phyloP scores from a whole-genome alignment of 371 early-diverging fungal genomes.

The Lichtheimia ramosa region DNA sequence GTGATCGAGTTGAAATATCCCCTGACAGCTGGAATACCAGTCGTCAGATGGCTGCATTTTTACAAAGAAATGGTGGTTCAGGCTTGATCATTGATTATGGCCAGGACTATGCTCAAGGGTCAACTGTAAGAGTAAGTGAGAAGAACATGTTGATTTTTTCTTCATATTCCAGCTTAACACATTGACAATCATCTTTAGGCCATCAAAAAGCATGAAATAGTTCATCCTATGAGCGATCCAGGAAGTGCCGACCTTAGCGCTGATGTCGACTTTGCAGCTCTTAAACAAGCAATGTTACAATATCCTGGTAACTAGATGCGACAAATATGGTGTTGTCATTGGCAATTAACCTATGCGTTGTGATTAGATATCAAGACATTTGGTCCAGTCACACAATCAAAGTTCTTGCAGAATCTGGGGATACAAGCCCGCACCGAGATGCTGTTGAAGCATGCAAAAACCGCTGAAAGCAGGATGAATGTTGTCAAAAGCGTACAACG shows the following conservation, averaged over 20 bases:
- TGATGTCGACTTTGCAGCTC: constrained; percentile 88
- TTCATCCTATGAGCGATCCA: constrained; percentile 74
- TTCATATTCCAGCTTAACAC: not conserved
- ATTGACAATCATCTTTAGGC: constrained; percentile 53
- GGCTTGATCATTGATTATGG: constrained; percentile 93
- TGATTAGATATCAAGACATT: constrained; percentile 30
- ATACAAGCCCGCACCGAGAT: constrained; percentile 76
- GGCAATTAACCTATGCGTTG: not conserved
- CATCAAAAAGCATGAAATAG: constrained; percentile 81
- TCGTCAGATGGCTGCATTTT: constrained; percentile 62
- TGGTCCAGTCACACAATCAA: constrained; percentile 85
- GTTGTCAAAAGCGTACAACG: constrained; percentile 74
- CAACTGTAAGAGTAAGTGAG: constrained; percentile 76
- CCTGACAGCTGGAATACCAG: constrained; percentile 76
- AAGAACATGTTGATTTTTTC: not conserved
- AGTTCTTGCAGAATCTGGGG: constrained; percentile 83
- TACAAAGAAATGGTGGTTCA: constrained; percentile 68
- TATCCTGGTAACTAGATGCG: constrained; percentile 36
- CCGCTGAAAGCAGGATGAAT: constrained; percentile 49
- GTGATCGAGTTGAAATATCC: constrained; percentile 82
- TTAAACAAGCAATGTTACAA: constrained; percentile 61
- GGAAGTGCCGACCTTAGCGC: constrained; percentile 90
- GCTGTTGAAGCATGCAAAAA: constrained; percentile 64
- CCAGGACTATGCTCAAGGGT: constrained; percentile 70
- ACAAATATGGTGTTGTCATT: not conserved